Evolutionary conservation across 306 rosid species (phyloP).

Genomic region (Inga oerstediana): DNA sequence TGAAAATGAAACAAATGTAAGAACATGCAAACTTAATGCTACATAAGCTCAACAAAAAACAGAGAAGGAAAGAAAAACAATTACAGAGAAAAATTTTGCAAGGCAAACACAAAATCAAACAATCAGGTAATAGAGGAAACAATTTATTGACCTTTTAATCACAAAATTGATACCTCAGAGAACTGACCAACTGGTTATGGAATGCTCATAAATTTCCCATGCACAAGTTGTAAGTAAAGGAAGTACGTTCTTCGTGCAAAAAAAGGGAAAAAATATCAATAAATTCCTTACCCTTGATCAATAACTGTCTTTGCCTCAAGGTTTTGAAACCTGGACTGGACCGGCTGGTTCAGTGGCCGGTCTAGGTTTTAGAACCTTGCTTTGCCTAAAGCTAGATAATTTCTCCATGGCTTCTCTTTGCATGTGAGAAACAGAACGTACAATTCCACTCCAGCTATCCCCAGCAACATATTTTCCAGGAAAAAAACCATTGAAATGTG

Average conservation of each 20-base stretch:
- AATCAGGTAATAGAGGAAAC: constrained; percentile 1
- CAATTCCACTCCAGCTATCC: constrained; percentile 50
- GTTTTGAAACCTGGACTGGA: too few species aligned
- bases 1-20: constrained; percentile 3
- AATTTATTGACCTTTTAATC: constrained; percentile 9
- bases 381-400: constrained; percentile 49
- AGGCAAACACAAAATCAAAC: neutral
- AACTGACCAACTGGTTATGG: constrained; percentile 45
- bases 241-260: constrained; percentile 51
- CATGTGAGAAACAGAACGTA: constrained; percentile 48
- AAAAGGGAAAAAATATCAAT: constrained; percentile 28
- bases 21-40: constrained; percentile 7
- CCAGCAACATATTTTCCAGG: constrained; percentile 33
- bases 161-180: constrained; percentile 53
- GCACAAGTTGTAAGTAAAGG: constrained; percentile 46
- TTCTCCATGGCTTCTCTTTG: constrained; percentile 67
- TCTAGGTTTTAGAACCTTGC: too few species aligned
- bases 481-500: constrained; percentile 42
- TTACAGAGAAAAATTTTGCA: neutral
- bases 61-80: constrained; percentile 17
- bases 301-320: constrained; percentile 52
- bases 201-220: constrained; percentile 51
- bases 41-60: constrained; percentile 11
- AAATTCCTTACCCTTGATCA: constrained; percentile 40
- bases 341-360: too few species aligned